These are phyloP conservation scores for Solanum piurae DNA, from an alignment of 257 asterid genomes.

Conservation along the genomic window DNA sequence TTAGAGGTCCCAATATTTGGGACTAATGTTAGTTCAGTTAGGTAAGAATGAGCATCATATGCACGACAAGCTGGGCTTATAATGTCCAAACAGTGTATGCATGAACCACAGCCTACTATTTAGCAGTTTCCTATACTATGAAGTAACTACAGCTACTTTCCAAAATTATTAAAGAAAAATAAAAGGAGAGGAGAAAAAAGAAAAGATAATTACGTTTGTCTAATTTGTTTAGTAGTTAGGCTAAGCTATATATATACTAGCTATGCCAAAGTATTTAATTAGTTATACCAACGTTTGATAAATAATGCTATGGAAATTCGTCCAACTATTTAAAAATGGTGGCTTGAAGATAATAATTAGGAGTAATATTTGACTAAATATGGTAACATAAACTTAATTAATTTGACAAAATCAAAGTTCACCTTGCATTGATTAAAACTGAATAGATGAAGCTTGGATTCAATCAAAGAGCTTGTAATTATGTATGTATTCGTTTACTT, in stretches of 20 bases:
- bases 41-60: neutral
- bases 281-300: neutral
- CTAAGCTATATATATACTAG: neutral
- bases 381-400: neutral
- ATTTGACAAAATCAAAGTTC: neutral
- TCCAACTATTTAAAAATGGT: neutral
- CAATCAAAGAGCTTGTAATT: neutral
- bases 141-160: neutral
- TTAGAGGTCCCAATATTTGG: neutral
- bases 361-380: neutral
- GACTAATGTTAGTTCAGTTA: neutral
- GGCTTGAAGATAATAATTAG: neutral
- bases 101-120: neutral
- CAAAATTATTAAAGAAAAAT: neutral
- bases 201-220: neutral
- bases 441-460: neutral
- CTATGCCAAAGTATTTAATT: neutral
- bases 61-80: neutral
- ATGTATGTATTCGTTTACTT: neutral
- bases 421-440: neutral
- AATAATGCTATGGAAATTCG: neutral
- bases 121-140: neutral
- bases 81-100: neutral
- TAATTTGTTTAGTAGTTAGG: neutral
- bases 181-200: neutral